These are phyloP conservation scores for Hirsutella minnesotensis DNA, from an alignment of 2,329 filamentous ascomycete genomes.

Conservation along the genomic window DNA sequence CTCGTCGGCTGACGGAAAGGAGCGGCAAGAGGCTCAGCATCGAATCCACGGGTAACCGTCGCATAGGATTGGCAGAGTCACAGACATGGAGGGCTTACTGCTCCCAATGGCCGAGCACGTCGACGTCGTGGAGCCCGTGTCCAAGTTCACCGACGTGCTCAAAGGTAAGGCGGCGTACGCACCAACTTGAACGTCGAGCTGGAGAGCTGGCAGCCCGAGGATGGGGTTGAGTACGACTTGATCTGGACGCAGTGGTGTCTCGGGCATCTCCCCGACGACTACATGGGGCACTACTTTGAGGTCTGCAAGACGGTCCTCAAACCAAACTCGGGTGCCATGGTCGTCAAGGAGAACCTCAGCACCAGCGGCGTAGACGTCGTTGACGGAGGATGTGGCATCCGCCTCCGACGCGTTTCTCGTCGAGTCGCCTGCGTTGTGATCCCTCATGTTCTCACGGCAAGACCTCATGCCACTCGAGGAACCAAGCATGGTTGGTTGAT, in stretches of 20 bases:
- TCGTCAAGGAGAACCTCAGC: slow-evolving; percentile 56
- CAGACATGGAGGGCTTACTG: slow-evolving; percentile 67
- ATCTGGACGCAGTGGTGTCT: slow-evolving; percentile 91
- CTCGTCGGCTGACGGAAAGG: no score
- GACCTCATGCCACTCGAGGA: no score
- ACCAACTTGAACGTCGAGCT: slow-evolving; percentile 61
- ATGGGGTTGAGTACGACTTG: slow-evolving; percentile 53
- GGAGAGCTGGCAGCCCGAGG: slow-evolving; percentile 51
- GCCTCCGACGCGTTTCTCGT: no score
- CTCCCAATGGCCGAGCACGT: slow-evolving; percentile 55
- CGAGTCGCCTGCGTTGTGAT: no score
- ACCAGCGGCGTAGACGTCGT: slow-evolving; percentile 52
- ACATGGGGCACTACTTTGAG: slow-evolving; percentile 56
- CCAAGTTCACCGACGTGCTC: slow-evolving; percentile 63
- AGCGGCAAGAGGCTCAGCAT: no score
- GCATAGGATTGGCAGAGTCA: slow-evolving; percentile 68
- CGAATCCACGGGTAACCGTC: no score
- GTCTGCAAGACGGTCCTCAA: slow-evolving; percentile 38
- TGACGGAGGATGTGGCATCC: slow-evolving; percentile 63
- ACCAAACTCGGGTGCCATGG: slow-evolving; percentile 19
- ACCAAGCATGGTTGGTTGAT: no score
- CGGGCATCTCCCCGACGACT: slow-evolving; percentile 64
- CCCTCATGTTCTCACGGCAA: no score
- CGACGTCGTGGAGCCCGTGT: slow-evolving; percentile 76
- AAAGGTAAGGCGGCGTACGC: slow-evolving; percentile 43